Percentiles rank a stretch among this genome's conserved stretches.
Evolutionary conservation across 2,329 filamentous ascomycete species (phyloP).

Genomic region (Fusarium solani-melongenae): DNA sequence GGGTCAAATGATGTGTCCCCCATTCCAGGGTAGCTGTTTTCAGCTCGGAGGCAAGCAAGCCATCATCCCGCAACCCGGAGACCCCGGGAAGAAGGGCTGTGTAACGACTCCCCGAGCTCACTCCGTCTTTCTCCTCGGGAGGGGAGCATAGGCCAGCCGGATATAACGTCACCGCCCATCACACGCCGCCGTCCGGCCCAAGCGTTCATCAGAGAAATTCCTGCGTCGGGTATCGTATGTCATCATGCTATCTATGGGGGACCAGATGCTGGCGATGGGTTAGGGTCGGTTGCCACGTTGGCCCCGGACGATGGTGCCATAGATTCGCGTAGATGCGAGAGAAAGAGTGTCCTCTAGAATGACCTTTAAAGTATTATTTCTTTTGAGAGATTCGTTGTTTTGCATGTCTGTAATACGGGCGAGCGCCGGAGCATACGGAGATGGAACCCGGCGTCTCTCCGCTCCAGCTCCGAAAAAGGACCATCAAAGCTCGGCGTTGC

Average conservation of each 20-base stretch:
- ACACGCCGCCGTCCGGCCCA: neutral
- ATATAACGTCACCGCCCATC: constrained; percentile 1
- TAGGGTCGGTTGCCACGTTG: constrained; percentile 6
- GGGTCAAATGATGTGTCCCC: constrained; percentile 23
- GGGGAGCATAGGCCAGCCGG: neutral
- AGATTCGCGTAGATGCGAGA: constrained; percentile 10
- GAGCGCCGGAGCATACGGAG: constrained; percentile 30
- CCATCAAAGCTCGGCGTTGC: constrained; percentile 16
- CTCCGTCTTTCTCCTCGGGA: neutral
- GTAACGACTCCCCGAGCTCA: neutral
- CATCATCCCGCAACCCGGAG: constrained; percentile 6
- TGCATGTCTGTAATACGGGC: neutral
- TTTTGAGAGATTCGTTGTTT: neutral
- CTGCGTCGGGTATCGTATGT: constrained; percentile 8
- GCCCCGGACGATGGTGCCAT: constrained; percentile 18
- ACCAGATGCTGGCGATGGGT: constrained; percentile 5
- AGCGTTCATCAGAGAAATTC: neutral
- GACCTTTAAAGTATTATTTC: neutral
- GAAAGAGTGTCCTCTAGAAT: neutral
- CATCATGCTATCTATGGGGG: constrained; percentile 20
- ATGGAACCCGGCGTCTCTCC: constrained; percentile 23
- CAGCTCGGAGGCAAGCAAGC: neutral
- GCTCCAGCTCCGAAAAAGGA: constrained; percentile 31
- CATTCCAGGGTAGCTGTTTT: constrained; percentile 13
- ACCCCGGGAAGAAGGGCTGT: neutral